Evolutionary conservation across 257 asterid genomes (phyloP).

Genomic region (Fraxinus anomala): DNA sequence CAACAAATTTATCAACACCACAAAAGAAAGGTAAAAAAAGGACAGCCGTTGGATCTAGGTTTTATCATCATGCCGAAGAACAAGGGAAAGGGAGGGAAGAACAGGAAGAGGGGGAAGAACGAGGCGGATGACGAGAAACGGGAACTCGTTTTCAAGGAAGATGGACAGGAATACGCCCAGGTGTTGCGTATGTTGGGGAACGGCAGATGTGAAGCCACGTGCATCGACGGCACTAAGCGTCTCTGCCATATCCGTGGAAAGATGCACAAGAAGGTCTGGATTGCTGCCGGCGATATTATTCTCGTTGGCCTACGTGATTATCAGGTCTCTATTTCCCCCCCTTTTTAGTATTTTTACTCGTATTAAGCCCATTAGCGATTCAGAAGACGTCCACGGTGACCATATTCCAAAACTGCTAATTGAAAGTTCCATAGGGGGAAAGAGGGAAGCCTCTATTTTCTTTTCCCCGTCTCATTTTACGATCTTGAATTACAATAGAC

Average conservation of each 20-base stretch:
- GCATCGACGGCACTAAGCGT: slow-evolving; percentile 87
- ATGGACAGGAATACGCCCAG: slow-evolving; percentile 93
- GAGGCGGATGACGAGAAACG: slow-evolving; percentile 94
- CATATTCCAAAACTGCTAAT: too few species aligned
- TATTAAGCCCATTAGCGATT: neutral
- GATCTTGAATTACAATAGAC: too few species aligned
- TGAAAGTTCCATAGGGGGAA: too few species aligned
- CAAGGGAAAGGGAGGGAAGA: slow-evolving; percentile 97
- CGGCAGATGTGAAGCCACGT: slow-evolving; percentile 83
- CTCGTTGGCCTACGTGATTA: slow-evolving; percentile 96
- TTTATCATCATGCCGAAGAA: slow-evolving; percentile 80
- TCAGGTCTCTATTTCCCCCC: slow-evolving; percentile 44
- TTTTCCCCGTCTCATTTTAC: too few species aligned
- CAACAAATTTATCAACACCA: neutral
- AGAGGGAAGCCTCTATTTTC: too few species aligned
- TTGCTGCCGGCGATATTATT: slow-evolving; percentile 87
- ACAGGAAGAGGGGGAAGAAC: slow-evolving; percentile 93
- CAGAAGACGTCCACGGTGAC: too few species aligned
- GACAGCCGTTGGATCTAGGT: slow-evolving; percentile 42
- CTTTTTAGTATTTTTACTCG: neutral
- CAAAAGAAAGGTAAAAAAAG: neutral
- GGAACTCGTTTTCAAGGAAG: slow-evolving; percentile 89
- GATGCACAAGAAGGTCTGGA: slow-evolving; percentile 98
- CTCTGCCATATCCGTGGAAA: slow-evolving; percentile 92
- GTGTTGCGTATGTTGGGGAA: slow-evolving; percentile 88